phyloP scores from a whole-genome alignment of 306 rosid genomes.

The Ziziphus jujuba region DNA sequence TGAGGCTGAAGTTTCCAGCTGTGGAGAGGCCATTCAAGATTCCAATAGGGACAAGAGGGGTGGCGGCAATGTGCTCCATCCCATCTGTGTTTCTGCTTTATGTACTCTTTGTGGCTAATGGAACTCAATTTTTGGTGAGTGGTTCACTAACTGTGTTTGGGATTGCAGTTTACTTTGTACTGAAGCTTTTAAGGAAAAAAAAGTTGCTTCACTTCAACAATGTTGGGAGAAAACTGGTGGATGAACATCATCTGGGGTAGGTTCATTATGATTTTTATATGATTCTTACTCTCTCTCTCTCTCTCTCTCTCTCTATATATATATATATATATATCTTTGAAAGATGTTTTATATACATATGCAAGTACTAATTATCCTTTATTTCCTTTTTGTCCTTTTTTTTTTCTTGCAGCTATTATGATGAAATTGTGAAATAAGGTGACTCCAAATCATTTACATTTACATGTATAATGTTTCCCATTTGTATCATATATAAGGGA shows the following conservation, averaged over 20 bases:
- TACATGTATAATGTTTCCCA: neutral
- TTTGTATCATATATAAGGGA: neutral
- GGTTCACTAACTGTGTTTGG: conserved; percentile 47
- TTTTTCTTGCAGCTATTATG: conserved; percentile 23
- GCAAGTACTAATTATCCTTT: neutral
- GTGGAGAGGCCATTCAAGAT: conserved; percentile 43
- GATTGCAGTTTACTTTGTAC: conserved; percentile 36
- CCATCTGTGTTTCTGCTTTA: conserved; percentile 50
- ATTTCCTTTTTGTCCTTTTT: no score
- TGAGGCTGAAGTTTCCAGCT: conserved; percentile 47
- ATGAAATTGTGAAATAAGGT: conserved; percentile 12
- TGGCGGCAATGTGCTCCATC: conserved; percentile 44
- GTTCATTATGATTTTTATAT: neutral
- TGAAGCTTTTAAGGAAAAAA: conserved; percentile 35
- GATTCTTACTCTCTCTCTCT: no score
- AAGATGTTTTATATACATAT: no score
- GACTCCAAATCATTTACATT: no score
- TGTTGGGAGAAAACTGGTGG: conserved; percentile 3
- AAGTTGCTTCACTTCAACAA: conserved; percentile 22
- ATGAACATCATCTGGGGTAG: conserved; percentile 20
- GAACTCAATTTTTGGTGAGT: conserved; percentile 43
- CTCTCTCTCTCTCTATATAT: no score
- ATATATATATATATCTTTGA: no score
- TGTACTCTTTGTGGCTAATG: conserved; percentile 47
- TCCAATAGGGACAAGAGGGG: conserved; percentile 41